Percentiles rank a stretch among this genome's conserved stretches.
Conservation (phyloP, 352 stramenopile species). For the Thraustochytrium striatum region DNA sequence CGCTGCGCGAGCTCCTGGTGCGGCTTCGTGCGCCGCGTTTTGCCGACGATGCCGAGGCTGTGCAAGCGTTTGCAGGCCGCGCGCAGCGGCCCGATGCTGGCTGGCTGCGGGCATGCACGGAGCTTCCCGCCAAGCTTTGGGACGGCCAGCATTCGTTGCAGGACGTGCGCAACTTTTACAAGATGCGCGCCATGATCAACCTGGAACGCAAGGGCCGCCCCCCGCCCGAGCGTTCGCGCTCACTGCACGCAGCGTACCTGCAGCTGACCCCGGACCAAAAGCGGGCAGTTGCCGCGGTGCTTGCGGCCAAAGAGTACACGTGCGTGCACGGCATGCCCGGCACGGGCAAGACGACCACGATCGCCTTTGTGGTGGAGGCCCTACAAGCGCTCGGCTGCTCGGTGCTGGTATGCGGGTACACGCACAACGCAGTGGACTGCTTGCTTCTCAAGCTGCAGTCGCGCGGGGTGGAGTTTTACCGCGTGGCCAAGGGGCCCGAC, state of each 20-base stretch:
- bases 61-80: not conserved
- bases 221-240: no score
- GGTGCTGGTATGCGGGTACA: constrained; percentile 94
- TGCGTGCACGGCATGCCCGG: constrained; percentile 78
- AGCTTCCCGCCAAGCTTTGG: not conserved
- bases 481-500: not conserved
- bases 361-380: constrained; percentile 85
- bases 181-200: not conserved
- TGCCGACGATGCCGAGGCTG: not conserved
- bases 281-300: not conserved
- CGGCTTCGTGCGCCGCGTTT: not conserved
- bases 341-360: constrained; percentile 92
- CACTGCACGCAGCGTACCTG: no score
- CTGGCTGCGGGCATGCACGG: not conserved
- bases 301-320: constrained; percentile 62
- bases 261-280: not conserved
- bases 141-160: not conserved
- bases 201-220: not conserved
- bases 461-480: constrained; percentile 54
- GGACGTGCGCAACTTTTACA: not conserved
- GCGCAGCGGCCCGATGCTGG: not conserved
- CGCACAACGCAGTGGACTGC: constrained; percentile 96
- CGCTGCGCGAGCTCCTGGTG: constrained; percentile 1
- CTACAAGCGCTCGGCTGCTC: constrained; percentile 81
- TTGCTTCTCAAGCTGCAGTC: constrained; percentile 83